These are phyloP conservation scores for Leccinellum rugosiceps DNA, from an alignment of 768 basidiomycete genomes.

Conservation along the genomic window DNA sequence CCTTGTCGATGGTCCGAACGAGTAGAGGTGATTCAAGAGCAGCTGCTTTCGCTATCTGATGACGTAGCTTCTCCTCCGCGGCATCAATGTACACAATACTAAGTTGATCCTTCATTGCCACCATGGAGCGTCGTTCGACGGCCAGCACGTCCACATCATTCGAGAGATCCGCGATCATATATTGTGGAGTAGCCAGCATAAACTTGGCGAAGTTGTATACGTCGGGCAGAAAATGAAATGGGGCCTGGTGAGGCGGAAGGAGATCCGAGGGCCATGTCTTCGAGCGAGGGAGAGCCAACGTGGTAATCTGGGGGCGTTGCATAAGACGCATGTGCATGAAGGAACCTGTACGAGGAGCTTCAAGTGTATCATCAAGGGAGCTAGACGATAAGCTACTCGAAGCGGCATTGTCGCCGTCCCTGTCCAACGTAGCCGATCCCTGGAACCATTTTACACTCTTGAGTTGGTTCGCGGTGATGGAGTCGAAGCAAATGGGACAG, in stretches of 20 bases:
- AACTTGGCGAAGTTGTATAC: conserved; percentile 86
- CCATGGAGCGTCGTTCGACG: conserved; percentile 62
- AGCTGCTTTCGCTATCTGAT: conserved; percentile 75
- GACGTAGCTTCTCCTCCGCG: conserved; percentile 71
- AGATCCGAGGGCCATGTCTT: conserved; percentile 92
- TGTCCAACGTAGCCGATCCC: conserved; percentile 37
- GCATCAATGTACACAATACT: conserved; percentile 77
- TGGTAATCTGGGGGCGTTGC: conserved; percentile 91
- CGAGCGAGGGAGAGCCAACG: conserved; percentile 90
- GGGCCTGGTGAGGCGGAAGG: conserved; percentile 86
- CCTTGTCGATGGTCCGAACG: conserved; percentile 59
- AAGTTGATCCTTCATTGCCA: conserved; percentile 70
- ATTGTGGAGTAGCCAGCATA: conserved; percentile 91
- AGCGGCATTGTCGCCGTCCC: conserved; percentile 22
- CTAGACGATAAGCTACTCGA: conserved; percentile 46
- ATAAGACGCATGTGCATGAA: conserved; percentile 83
- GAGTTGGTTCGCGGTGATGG: conserved; percentile 83
- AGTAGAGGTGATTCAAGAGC: conserved; percentile 73
- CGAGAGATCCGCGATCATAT: conserved; percentile 72
- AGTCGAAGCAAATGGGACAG: conserved; percentile 96
- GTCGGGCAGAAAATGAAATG: conserved; percentile 95
- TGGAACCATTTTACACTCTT: conserved; percentile 93
- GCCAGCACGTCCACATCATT: conserved; percentile 71
- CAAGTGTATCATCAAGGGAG: conserved; percentile 34
- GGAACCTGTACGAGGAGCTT: conserved; percentile 51